phyloP scores from a whole-genome alignment of 495 filamentous ascomycete species.

The Daldinia bambusicola region DNA sequence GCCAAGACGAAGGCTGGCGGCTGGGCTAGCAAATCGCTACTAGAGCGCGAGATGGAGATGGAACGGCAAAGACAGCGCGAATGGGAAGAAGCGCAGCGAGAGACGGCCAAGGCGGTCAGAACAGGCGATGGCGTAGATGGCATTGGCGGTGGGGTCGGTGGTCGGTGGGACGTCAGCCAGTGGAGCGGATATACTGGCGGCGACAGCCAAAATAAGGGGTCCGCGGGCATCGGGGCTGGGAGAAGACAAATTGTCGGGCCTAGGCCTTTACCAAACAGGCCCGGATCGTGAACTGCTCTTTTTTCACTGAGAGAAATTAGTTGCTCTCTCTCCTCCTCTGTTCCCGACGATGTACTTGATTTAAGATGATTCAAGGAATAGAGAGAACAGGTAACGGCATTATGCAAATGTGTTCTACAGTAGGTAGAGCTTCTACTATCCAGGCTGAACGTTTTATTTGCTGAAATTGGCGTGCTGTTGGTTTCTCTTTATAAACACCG shows the following conservation, averaged over 20 bases:
- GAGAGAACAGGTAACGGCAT: background rate
- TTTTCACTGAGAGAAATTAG: background rate
- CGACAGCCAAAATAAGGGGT: conserved; percentile 81
- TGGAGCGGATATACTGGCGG: conserved; percentile 85
- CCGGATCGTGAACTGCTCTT: conserved; percentile 19
- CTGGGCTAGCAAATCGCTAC: conserved; percentile 81
- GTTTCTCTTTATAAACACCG: background rate
- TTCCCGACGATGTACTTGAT: background rate
- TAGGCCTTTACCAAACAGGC: conserved; percentile 66
- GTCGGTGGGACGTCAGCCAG: conserved; percentile 87
- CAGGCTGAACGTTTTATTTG: too few relatives aligned
- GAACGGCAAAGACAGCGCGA: conserved; percentile 92
- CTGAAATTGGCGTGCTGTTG: background rate
- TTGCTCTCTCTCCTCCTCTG: background rate
- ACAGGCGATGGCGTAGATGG: conserved; percentile 61
- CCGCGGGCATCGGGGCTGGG: conserved; percentile 75
- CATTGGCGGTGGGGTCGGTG: conserved; percentile 65
- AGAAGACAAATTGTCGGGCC: conserved; percentile 83
- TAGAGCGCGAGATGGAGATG: conserved; percentile 96
- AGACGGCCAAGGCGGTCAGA: conserved; percentile 67
- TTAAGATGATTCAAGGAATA: background rate
- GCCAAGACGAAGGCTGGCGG: conserved; percentile 76
- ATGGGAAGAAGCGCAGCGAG: conserved; percentile 92
- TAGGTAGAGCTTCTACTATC: too few relatives aligned
- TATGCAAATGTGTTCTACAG: background rate